These are phyloP conservation scores for Aspergillus pseudonomiae DNA, from an alignment of 2,329 filamentous ascomycete genomes.

Conservation along the genomic window DNA sequence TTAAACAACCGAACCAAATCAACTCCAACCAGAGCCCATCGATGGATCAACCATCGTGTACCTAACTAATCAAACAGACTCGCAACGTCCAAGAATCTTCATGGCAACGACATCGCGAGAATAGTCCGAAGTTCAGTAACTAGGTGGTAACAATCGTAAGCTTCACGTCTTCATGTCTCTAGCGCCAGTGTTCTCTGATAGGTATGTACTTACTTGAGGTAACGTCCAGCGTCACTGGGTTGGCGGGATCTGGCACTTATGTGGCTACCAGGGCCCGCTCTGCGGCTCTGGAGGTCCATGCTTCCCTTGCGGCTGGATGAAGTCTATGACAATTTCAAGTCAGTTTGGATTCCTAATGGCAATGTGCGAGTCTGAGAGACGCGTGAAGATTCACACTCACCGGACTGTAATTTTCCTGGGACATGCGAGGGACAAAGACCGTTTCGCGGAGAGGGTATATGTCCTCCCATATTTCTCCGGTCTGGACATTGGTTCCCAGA, in stretches of 20 bases:
- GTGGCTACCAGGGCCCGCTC: neutral
- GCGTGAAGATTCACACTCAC: neutral
- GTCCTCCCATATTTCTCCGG: neutral
- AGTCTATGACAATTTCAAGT: neutral
- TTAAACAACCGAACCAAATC: neutral
- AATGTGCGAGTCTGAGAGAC: fast-evolving
- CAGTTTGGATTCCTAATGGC: neutral
- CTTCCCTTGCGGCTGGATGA: neutral
- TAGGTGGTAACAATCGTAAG: neutral
- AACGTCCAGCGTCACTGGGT: neutral
- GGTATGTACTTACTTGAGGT: neutral
- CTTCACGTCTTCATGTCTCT: neutral
- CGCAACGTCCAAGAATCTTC: neutral
- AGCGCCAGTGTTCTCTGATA: neutral
- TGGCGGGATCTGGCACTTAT: neutral
- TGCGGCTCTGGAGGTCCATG: neutral
- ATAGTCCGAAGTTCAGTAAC: neutral
- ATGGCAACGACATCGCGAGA: neutral
- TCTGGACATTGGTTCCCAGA: neutral
- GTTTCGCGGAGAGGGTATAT: neutral
- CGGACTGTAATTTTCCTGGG: neutral
- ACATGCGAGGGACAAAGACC: neutral
- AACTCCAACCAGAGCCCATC: neutral
- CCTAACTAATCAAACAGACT: neutral
- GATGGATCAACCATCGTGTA: neutral